Evolutionary conservation across 805 yeast species (phyloP), one percentile per base, ranked within the genome.

Genomic region (Dipodascus albidus): DNA sequence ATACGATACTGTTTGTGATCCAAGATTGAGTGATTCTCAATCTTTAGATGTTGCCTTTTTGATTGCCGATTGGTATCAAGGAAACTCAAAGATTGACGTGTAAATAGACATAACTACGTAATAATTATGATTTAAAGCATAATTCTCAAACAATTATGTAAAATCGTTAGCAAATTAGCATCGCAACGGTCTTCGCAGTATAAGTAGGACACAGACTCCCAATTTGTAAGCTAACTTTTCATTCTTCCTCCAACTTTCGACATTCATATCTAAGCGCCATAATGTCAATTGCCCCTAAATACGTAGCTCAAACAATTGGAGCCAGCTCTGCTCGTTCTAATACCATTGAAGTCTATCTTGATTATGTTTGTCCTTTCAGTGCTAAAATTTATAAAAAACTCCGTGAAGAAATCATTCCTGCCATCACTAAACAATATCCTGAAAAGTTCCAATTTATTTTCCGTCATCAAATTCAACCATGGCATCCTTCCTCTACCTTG

Each of bases 401-500:
- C 54, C 71, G 74, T 56, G 65, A 69, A 3, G 73, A 74, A 35
- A 72, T 85, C 4, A 72, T 81, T 42, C 89, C 88, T 19, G 57
- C 63, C 24, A 67, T 82, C 49, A 72, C 75, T 50, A 57, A 66
- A 27, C 68, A 73, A 52, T 68, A 72, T 51, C 77, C 82, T 1
- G 74, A 73, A 54, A 65, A 76, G 55, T 78, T 83, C 60, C 78
- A 79, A 58, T 75, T 86, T 56, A 77, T 81, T 9, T 79, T 83
- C 66, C 76, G 81, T 57, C 83, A 86, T 62, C 88, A 83, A 44
- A 74, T 85, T n/a, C 96, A 88, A 70, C 93, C 95, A 59, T 88
- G 96, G 96, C 96, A 88, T 65, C 83, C 90, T 48, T 79, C 81
- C 53, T 82, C 91, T 1, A 76, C 79, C 3, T 67, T 79, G 38